Evolutionary conservation across 2,329 filamentous ascomycete genomes (phyloP).

Genomic region (Myriosclerotinia scirpicola): DNA sequence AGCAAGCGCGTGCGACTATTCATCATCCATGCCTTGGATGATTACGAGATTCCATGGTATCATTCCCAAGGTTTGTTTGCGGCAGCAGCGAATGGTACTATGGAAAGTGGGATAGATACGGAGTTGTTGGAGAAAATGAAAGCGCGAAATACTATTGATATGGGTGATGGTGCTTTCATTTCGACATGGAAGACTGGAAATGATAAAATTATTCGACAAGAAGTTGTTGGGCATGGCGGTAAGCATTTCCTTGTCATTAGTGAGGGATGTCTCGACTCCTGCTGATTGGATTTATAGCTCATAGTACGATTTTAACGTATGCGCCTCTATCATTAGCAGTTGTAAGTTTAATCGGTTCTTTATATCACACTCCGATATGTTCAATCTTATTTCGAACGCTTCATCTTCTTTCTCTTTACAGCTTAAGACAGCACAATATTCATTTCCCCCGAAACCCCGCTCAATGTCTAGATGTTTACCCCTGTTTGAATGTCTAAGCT

Average conservation of each 20-base stretch:
- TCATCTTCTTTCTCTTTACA: not conserved
- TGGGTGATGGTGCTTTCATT: constrained; percentile 40
- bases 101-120: constrained; percentile 40
- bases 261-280: constrained; percentile 25
- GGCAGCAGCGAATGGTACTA: constrained; percentile 55
- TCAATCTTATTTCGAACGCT: too few species aligned
- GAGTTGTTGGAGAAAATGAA: constrained; percentile 38
- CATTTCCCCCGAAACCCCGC: not conserved
- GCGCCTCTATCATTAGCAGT: constrained; percentile 64
- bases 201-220: constrained; percentile 40
- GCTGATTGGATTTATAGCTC: constrained; percentile 48
- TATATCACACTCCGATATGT: not conserved
- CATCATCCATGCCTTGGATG: constrained; percentile 77
- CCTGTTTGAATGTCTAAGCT: too few species aligned
- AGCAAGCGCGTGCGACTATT: constrained; percentile 62
- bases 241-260: constrained; percentile 26
- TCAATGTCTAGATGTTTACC: not conserved
- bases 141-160: constrained; percentile 36
- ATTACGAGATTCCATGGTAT: constrained; percentile 76
- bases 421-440: not conserved
- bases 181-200: constrained; percentile 38
- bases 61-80: constrained; percentile 66
- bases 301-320: constrained; percentile 68
- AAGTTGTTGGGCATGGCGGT: constrained; percentile 40
- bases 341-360: not conserved